These are phyloP conservation scores for Malassezia sp. DNA, from an alignment of 1,284 basidiomycete species.

Conservation along the genomic window DNA sequence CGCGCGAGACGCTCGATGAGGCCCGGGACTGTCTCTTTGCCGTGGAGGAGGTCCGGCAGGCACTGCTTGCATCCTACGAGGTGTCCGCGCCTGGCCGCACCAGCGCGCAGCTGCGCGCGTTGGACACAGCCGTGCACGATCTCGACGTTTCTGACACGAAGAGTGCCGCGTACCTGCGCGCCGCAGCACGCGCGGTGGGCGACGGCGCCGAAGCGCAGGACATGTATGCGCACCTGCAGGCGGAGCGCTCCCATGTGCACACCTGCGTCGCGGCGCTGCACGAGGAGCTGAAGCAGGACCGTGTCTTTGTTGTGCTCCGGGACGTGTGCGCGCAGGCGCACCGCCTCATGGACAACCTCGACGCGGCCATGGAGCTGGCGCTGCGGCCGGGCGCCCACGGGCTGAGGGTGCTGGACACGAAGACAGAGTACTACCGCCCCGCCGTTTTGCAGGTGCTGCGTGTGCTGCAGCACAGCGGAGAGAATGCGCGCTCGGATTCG, in stretches of 20 bases:
- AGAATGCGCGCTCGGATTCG: not conserved
- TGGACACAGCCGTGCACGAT: slow-evolving; percentile 5
- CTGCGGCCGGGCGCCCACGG: not conserved
- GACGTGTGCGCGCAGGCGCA: slow-evolving; percentile 11
- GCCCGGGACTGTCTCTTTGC: slow-evolving; percentile 8
- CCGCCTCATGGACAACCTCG: slow-evolving; percentile 2
- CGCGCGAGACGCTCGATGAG: slow-evolving; percentile 6
- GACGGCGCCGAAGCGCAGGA: too few species aligned
- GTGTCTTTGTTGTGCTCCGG: not conserved
- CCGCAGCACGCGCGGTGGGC: too few species aligned
- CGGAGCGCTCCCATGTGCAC: not conserved
- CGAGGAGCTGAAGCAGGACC: slow-evolving; percentile 3
- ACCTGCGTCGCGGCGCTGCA: not conserved
- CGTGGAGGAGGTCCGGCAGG: slow-evolving; percentile 7
- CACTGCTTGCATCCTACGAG: not conserved
- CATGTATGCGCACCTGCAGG: too few species aligned
- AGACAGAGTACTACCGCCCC: not conserved
- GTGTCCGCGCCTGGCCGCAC: not conserved
- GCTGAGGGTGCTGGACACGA: not conserved
- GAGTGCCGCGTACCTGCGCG: not conserved
- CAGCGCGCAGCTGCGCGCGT: not conserved
- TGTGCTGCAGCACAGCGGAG: not conserved
- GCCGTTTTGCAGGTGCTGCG: not conserved
- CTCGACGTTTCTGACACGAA: not conserved
- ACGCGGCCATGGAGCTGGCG: not conserved